Evolutionary conservation across 1,284 basidiomycete species (phyloP).

Genomic region (Tilletia setariae): DNA sequence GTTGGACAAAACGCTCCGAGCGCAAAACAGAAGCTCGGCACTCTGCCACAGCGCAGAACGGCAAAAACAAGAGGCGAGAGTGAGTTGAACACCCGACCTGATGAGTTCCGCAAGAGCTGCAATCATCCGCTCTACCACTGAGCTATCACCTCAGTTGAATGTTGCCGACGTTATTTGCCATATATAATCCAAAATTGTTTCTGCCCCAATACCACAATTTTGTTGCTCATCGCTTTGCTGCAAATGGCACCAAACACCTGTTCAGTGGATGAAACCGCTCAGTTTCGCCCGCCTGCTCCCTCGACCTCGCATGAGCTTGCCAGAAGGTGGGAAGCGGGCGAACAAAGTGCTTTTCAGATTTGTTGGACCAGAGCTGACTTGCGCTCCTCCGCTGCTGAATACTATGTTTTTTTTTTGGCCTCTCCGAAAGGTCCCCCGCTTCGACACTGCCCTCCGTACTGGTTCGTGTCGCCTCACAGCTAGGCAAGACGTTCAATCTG

Average conservation of each 20-base stretch:
- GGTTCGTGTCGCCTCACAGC: neutral
- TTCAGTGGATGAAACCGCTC: no score
- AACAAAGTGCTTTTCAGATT: no score
- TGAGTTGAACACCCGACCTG: conserved; percentile 8
- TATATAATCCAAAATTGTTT: neutral
- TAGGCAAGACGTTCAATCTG: neutral
- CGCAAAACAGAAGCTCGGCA: no score
- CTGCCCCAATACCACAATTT: no score
- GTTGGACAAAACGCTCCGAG: no score
- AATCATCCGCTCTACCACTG: conserved; percentile 13
- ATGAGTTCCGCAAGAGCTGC: neutral
- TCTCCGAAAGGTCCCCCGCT: neutral
- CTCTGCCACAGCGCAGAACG: no score
- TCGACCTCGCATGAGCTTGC: conserved; percentile 4
- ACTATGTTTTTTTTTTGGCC: neutral
- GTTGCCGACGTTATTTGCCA: neutral
- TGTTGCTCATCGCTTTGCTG: no score
- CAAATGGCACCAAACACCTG: no score
- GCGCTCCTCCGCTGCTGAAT: neutral
- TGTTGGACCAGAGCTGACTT: neutral
- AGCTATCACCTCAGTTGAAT: conserved; percentile 1
- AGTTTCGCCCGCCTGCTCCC: neutral
- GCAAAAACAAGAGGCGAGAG: conserved; percentile 10
- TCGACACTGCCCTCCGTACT: conserved; percentile 8
- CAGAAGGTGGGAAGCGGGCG: neutral